Base-by-base conservation (phyloP, 345 rosid genomes). In the Fremontodendron californicum region DNA sequence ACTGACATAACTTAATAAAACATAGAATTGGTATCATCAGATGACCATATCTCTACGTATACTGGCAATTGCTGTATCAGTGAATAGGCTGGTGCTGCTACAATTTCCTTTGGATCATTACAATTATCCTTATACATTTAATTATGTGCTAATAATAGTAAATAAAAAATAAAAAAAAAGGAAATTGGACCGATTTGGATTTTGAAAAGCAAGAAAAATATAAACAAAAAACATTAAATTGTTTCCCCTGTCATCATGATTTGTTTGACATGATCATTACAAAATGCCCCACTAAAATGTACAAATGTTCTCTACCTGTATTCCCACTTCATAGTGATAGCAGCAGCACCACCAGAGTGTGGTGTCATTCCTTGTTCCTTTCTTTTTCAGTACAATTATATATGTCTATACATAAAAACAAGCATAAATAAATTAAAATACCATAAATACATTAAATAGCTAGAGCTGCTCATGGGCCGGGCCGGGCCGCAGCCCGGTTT, bases 181-280 rank as follows among this genome's bases (percentile, higher is more conserved):
- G 21, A 68, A 75, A 71, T 74, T 84, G 55, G 77, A 49, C 70
- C 33, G 6, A 9, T 37, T 66, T 10, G 31, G 5, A 18, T 35
- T 4, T 42, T 9, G 31, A 43, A 55, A 80, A 79, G 42, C 9
- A 60, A 16, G 25, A 29, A 63, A 55, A 23, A 55, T 9, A 8
- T 33, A 0, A 19, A 54, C 3, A 33, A 33, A 3, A 33, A 33
- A 49, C 2, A 15, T 9, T 8, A 25, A 12, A 4, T 23, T 60
- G 5, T 49, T 1, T 2, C 16, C 19, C n/a, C 8, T 19, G 52
- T 62, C 82, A 85, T 85, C 73, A 85, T 81, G 83, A 80, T 60
- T 40, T 80, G 65, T 57, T 73, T 19, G 78, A 77, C 84, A 80
- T 33, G 39, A 82, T 82, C 63, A 83, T 82, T 67, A 42, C 9